Conservation (phyloP, 2,329 filamentous ascomycete species). For the Paracamarosporium sp. region DNA sequence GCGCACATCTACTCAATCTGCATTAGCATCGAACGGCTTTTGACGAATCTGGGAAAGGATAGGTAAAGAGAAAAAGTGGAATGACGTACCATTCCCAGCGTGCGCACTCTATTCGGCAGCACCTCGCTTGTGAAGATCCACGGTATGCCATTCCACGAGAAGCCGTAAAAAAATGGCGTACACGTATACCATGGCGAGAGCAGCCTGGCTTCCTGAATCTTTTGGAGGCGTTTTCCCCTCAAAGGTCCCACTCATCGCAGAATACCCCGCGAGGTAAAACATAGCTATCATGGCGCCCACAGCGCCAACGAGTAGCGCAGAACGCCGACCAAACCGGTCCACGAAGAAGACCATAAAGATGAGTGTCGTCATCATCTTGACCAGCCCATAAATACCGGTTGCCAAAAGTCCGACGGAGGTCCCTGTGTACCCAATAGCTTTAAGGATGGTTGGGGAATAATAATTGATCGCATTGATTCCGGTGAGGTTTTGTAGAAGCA, state of each 20-base stretch:
- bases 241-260: constrained; percentile 25
- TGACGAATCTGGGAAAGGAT: too few species aligned
- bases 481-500: constrained; percentile 9
- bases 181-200: constrained; percentile 71
- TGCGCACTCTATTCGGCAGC: constrained; percentile 72
- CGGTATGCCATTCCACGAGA: constrained; percentile 72
- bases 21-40: not conserved
- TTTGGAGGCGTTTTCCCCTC: constrained; percentile 23
- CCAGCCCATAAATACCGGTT: constrained; percentile 76
- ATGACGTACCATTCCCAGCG: constrained; percentile 37
- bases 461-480: constrained; percentile 19
- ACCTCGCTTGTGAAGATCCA: constrained; percentile 77
- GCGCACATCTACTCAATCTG: not conserved
- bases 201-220: constrained; percentile 47
- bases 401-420: constrained; percentile 66
- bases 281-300: constrained; percentile 64
- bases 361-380: constrained; percentile 71
- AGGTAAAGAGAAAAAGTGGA: too few species aligned
- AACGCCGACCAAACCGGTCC: constrained; percentile 65
- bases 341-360: constrained; percentile 72
- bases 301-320: constrained; percentile 68
- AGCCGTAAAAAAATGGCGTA: constrained; percentile 72
- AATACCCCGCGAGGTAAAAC: constrained; percentile 65
- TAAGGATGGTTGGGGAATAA: constrained; percentile 57
- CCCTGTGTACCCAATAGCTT: constrained; percentile 65